Evolutionary conservation across 306 rosid species (phyloP), one percentile per base, ranked within the genome.

Genomic region (Senna tora): DNA sequence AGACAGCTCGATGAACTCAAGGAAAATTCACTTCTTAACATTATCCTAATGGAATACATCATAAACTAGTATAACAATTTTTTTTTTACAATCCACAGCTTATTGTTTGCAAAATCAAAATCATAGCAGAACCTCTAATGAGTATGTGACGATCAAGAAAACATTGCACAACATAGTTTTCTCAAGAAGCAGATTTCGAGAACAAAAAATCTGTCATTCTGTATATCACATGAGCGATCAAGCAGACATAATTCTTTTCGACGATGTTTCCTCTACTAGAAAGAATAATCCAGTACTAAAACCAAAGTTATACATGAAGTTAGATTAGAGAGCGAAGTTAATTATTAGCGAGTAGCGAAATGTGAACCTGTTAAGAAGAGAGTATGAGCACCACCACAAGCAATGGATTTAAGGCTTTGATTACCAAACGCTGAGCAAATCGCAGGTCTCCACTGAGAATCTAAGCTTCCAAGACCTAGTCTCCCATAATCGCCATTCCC

Each of bases 381-480:
- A 0, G 98, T 89, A 75, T 90, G 98, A 84, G 98, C 98, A 54
- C 98, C 98, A 25, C 98, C 98, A 77, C 98, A 93, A 42, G 98
- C 85, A 73, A 93, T 79, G 68, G 90, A 83, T 36, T 80, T 68
- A 8, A 86, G 84, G 43, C 49, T 73, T 75, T 84, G 84, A 57
- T 71, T 66, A 2, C 17, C 80, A 62, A 93, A 83, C 1, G 89
- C 69, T 14, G 96, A 71, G 73, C 89, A 84, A 28, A 75, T 33
- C 1, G 80, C 80, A n/a, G 98, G 97, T 16, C 20, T 81, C 97
- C 97, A 93, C 67, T 86, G 98, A 67, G 98, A 93, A 55, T 80
- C 82, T 85, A 90, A 79, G 72, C 53, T 70, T 8, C 97, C 92
- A 7, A 87, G 87, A 28, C 98, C 98, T 33, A 90, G 87, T 74